These are phyloP conservation scores for Kuraishia borneana DNA, from an alignment of 805 yeast genomes.

Conservation along the genomic window DNA sequence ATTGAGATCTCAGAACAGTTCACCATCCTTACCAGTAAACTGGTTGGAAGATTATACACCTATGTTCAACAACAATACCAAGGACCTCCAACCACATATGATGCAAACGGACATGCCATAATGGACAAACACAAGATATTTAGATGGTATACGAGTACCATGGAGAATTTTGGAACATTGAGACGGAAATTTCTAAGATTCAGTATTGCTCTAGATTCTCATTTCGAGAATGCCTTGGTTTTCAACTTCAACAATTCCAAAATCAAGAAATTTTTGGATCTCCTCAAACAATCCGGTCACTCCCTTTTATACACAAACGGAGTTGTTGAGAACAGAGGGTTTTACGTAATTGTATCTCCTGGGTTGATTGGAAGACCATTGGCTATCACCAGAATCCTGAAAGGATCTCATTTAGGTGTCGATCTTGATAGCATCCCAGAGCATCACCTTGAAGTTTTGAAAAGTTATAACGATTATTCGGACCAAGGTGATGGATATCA, in stretches of 20 bases:
- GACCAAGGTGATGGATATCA: slow-evolving; percentile 9
- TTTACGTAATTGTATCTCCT: slow-evolving; percentile 70
- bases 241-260: slow-evolving; percentile 43
- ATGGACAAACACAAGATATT: slow-evolving; percentile 29
- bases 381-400: slow-evolving; percentile 31
- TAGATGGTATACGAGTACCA: slow-evolving; percentile 57
- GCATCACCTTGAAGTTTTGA: slow-evolving; percentile 18
- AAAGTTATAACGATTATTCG: slow-evolving; percentile 13
- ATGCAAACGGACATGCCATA: slow-evolving; percentile 10
- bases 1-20: slow-evolving; percentile 73
- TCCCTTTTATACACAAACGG: slow-evolving; percentile 63
- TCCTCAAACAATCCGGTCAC: slow-evolving; percentile 57
- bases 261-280: slow-evolving; percentile 39
- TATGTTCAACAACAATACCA: slow-evolving; percentile 65
- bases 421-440: slow-evolving; percentile 26
- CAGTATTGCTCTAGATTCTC: slow-evolving; percentile 50
- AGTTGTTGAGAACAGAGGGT: slow-evolving; percentile 59
- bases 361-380: slow-evolving; percentile 30
- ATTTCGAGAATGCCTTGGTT: slow-evolving; percentile 63
- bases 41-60: slow-evolving; percentile 56
- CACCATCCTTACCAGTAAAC: slow-evolving; percentile 48
- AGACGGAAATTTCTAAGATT: slow-evolving; percentile 80
- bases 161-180: slow-evolving; percentile 63
- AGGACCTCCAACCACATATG: slow-evolving; percentile 36
- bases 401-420: slow-evolving; percentile 39